Base-by-base conservation (phyloP, 2,329 filamentous ascomycete species). In the Blastomyces gilchristii region DNA sequence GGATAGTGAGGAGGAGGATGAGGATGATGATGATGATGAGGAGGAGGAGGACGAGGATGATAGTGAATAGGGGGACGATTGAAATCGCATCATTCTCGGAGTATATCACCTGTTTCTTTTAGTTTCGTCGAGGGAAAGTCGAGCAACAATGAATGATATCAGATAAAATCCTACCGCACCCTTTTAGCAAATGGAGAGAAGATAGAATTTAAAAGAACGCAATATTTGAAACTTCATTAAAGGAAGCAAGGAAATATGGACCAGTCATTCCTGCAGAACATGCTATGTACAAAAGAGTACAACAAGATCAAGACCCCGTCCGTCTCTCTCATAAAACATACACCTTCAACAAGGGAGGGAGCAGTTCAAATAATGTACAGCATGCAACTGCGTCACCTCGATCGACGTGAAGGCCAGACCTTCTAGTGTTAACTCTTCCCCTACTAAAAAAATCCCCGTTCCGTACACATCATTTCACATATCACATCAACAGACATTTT, bases 1-100 rank as follows among this genome's bases (percentile, higher is more conserved):
- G 67, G 86, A 87, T 68, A 80, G 83, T 45, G 86, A 87, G 66
- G 86, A 86, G 65, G 85, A 87, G n/a, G 87, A 88, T 1, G 84
- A 86, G 7, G 80, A 80, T 9, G 45, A 47, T 47, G 86, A 86
- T 65, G 85, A 87, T n/a, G 87, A 88, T 1, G 84, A 86, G 22
- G 84, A 85, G 7, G 84, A 87, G 47, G 79, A 80, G 7, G n/a
- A 22, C n/a, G 79, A 80, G 14, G 71, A 73, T 47, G 67, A 69
- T 63, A 65, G 57, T 45, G 63, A 65, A 22, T 64, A 68, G 11
- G 57, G 68, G 6, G 50, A 63, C 3, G 62, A 66, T 41, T 60
- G 22, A 61, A 1, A 37, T 28, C 25, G 41, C n/a, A 22, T 28
- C n/a, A 11, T 41, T 57, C 31, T 57, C 54, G 9, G 34, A 25